Percentiles rank a stretch among this genome's conserved stretches.
Conservation (phyloP, 352 stramenopile species). For the Pythium volutum region DNA sequence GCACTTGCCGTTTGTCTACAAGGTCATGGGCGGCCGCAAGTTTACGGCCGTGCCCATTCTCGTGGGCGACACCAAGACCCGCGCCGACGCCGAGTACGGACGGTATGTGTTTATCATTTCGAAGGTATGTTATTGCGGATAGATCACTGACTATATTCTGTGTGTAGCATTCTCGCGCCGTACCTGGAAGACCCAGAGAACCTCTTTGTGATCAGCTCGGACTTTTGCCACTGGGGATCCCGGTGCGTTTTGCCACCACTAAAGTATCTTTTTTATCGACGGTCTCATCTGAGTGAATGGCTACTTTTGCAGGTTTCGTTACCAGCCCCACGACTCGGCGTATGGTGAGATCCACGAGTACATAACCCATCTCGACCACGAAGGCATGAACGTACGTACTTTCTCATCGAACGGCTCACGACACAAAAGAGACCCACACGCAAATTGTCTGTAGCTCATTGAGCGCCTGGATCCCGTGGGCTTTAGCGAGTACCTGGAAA, state of each 20-base stretch:
- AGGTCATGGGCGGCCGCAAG: constrained; percentile 75
- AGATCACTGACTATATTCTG: too few relatives aligned
- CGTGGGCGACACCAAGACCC: constrained; percentile 90
- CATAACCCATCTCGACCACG: constrained; percentile 94
- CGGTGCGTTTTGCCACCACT: constrained; percentile 35
- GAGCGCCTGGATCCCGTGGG: constrained; percentile 86
- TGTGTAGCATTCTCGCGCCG: constrained; percentile 79
- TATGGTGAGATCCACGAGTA: constrained; percentile 92
- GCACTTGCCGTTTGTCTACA: constrained; percentile 94
- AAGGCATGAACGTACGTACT: constrained; percentile 64
- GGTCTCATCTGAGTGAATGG: too few relatives aligned
- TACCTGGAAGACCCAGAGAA: constrained; percentile 92
- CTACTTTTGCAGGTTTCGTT: constrained; percentile 84
- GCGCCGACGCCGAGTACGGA: constrained; percentile 84
- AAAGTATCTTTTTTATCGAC: too few relatives aligned
- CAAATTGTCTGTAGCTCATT: constrained; percentile 78
- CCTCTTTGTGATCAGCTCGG: constrained; percentile 95
- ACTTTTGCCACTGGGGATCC: constrained; percentile 97
- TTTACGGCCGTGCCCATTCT: constrained; percentile 94
- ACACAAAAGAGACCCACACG: too few relatives aligned
- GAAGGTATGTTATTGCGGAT: too few relatives aligned
- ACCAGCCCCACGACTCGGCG: constrained; percentile 81
- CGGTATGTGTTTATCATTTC: constrained; percentile 55
- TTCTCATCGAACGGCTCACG: too few relatives aligned
- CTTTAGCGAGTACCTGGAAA: constrained; percentile 93